Evolutionary conservation across 2,329 filamentous ascomycete species (phyloP).

Genomic region (Drechmeria coniospora): DNA sequence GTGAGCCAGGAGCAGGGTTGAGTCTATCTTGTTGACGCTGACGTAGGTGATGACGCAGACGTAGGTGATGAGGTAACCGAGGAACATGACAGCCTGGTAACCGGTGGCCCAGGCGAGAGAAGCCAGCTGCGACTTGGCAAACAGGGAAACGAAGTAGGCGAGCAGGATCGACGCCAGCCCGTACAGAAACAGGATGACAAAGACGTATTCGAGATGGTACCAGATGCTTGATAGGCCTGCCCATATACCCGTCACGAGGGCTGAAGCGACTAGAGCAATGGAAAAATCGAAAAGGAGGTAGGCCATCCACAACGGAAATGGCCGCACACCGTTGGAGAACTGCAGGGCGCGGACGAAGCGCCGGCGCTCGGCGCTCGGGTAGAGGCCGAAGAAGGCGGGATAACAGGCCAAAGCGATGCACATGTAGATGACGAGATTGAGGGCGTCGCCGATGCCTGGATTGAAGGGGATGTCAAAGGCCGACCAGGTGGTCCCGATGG

Average conservation of each 20-base stretch:
- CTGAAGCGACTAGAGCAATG: constrained; percentile 51
- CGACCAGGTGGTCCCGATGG: constrained; percentile 57
- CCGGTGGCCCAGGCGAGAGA: constrained; percentile 74
- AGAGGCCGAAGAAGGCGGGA: constrained; percentile 77
- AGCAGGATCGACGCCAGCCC: constrained; percentile 63
- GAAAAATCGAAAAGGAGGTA: constrained; percentile 69
- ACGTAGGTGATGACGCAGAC: constrained; percentile 61
- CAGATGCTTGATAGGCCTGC: constrained; percentile 48
- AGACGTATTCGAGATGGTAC: constrained; percentile 70
- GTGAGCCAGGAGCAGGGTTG: constrained; percentile 51
- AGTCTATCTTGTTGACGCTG: constrained; percentile 53
- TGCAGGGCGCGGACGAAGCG: constrained; percentile 69
- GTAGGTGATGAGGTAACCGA: constrained; percentile 58
- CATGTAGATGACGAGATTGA: constrained; percentile 73
- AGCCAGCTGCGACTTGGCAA: constrained; percentile 62
- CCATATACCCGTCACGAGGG: constrained; percentile 55
- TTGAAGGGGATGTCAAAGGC: constrained; percentile 62
- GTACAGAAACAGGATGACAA: constrained; percentile 66
- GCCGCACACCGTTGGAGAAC: constrained; percentile 81
- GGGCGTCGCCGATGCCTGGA: constrained; percentile 51
- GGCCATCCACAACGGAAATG: constrained; percentile 70
- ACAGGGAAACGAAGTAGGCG: constrained; percentile 69
- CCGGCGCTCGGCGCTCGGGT: constrained; percentile 72
- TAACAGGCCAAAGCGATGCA: constrained; percentile 63
- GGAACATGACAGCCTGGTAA: constrained; percentile 55